Conservation (phyloP, 108 stramenopile species). For the Bacterosira constricta region DNA sequence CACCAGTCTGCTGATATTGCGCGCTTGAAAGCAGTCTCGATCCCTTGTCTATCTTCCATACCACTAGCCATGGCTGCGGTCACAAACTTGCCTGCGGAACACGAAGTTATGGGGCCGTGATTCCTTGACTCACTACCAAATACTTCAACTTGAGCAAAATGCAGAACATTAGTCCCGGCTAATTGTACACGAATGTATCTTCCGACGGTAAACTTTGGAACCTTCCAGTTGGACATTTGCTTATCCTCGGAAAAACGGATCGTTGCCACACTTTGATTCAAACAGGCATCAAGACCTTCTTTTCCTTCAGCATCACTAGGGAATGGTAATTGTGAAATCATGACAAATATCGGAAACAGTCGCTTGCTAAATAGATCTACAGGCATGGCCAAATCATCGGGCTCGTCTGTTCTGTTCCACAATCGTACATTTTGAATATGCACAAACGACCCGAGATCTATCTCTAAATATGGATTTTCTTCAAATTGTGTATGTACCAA, state of each 20-base stretch:
- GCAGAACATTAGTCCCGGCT: constrained; percentile 59
- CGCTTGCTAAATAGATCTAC: constrained; percentile 43
- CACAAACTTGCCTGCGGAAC: constrained; percentile 56
- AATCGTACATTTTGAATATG: constrained; percentile 43
- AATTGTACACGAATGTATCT: constrained; percentile 71
- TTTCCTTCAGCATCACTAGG: constrained; percentile 32
- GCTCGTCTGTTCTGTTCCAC: constrained; percentile 71
- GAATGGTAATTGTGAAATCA: constrained; percentile 56
- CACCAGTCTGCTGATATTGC: constrained; percentile 51
- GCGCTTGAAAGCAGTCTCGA: constrained; percentile 52
- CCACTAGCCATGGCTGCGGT: constrained; percentile 54
- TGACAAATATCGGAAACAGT: constrained; percentile 68
- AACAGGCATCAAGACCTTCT: constrained; percentile 20
- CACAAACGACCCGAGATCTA: constrained; percentile 32
- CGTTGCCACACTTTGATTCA: constrained; percentile 21
- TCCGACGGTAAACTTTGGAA: constrained; percentile 49
- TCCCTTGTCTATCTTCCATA: constrained; percentile 39
- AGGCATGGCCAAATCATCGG: constrained; percentile 39
- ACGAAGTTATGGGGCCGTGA: constrained; percentile 32
- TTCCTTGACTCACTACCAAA: constrained; percentile 38
- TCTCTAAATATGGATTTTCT: constrained; percentile 40
- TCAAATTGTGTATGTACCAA: constrained; percentile 41
- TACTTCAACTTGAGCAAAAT: constrained; percentile 61
- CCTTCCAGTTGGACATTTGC: constrained; percentile 44
- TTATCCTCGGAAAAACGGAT: constrained; percentile 35